A percentile compares a stretch with the other conserved stretches of the same genome.
Evolutionary conservation across 345 rosid genomes (phyloP).

Genomic region (Turnera subulata): DNA sequence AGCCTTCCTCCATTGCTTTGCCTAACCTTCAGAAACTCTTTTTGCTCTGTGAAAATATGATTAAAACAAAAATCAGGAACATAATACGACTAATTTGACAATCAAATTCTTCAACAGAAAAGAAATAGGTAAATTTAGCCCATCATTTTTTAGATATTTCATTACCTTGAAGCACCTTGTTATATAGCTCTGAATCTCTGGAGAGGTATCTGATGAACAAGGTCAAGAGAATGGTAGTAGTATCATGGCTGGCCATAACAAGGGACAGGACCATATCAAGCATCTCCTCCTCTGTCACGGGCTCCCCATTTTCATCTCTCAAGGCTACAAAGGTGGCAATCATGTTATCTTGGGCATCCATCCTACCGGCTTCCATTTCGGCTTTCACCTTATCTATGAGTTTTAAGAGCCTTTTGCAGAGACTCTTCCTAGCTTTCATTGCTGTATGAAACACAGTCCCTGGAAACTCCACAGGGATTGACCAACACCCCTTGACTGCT

Average conservation of each 20-base stretch:
- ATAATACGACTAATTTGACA: neutral
- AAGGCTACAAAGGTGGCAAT: constrained; percentile 4
- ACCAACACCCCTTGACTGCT: neutral
- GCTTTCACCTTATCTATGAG: neutral
- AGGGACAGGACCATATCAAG: constrained; percentile 8
- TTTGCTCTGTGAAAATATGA: constrained; percentile 6
- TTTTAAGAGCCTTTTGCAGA: neutral
- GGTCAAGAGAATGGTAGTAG: constrained; percentile 8
- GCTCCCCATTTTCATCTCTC: constrained; percentile 4
- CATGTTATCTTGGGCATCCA: constrained; percentile 1
- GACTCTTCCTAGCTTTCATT: constrained; percentile 2
- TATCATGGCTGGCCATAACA: constrained; percentile 17
- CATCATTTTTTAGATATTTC: neutral
- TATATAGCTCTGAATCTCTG: constrained; percentile 11
- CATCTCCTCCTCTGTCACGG: constrained; percentile 7
- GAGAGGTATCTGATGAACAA: constrained; percentile 4
- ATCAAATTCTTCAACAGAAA: no score
- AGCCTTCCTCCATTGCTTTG: neutral
- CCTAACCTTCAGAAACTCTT: constrained; percentile 4
- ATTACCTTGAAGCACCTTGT: constrained; percentile 18
- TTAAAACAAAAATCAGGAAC: neutral
- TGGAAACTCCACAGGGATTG: neutral
- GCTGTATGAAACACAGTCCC: constrained; percentile 10
- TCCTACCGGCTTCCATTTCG: neutral
- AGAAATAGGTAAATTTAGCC: neutral